Evolutionary conservation across 2,329 filamentous ascomycete genomes (phyloP).

Genomic region (Clarireedia homoeocarpa): DNA sequence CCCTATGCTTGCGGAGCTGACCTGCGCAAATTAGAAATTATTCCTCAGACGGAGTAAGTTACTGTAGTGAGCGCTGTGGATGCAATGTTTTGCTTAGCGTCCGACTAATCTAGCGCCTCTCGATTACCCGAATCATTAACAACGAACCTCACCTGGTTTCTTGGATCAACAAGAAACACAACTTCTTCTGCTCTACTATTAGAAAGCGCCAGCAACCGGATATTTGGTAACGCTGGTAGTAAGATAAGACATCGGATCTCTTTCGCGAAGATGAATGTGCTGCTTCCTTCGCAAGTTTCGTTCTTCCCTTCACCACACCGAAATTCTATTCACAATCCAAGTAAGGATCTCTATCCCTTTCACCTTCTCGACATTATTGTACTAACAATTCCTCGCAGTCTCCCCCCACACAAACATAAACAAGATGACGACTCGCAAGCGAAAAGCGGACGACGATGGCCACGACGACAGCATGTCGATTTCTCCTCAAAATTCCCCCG

Average conservation of each 20-base stretch:
- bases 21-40: too few relatives aligned
- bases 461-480: slow-evolving; percentile 81
- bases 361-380: slow-evolving; percentile 28
- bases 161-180: slow-evolving; percentile 5
- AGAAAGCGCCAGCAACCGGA: neutral
- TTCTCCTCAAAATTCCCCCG: slow-evolving; percentile 77
- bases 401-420: slow-evolving; percentile 32
- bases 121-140: neutral
- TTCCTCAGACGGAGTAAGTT: neutral
- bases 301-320: slow-evolving; percentile 51
- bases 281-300: slow-evolving; percentile 49
- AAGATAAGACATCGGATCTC: neutral
- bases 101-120: neutral
- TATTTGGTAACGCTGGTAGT: neutral
- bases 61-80: neutral
- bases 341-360: slow-evolving; percentile 43
- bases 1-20: too few relatives aligned
- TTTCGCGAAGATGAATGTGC: slow-evolving; percentile 47
- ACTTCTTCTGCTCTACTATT: neutral
- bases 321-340: slow-evolving; percentile 44
- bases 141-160: slow-evolving; percentile 4
- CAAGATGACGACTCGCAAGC: slow-evolving; percentile 58
- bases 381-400: slow-evolving; percentile 29
- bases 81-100: neutral
- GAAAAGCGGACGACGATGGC: slow-evolving; percentile 77